Base-by-base conservation (phyloP, 306 rosid species). In the Citrullus colocynthis region DNA sequence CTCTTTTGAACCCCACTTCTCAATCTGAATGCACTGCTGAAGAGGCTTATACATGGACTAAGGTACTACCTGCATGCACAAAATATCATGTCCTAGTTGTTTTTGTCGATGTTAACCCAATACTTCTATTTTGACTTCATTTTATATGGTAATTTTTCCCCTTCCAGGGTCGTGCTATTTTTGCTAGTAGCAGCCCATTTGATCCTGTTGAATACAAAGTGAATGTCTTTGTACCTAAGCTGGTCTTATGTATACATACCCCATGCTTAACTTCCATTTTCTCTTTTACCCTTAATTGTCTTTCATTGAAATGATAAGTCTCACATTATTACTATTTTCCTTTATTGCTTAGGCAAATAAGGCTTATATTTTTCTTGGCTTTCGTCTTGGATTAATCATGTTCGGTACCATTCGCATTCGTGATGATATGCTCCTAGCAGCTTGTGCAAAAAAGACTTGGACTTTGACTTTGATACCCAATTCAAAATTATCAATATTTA, bases 281-380 rank as follows among this genome's bases (percentile, higher is more conserved):
- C 56, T 51, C 56, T 15, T 9, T 32, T 8, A 14, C 18, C 18
- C 41, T 17, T 14, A 66, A 37, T 32, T 37, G 45, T 65, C 48
- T 42, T 41, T 41, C 17, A 66, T 66, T 24, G 54, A 41, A 28
- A 84, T 39, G 69, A 17, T 30, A 11, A 58, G 62, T 5, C 18
- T 76, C 17, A 16, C 24, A 9, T 24, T 55, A 36, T 52, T 74
- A 24, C 21, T 16, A 48, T 76, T 80, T 80, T 82, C 28, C 39
- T 83, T 81, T 41, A 4, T 44, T 42, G 16, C 37, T 28, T 86
- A 94, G 98, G 82, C 98, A 20, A 94, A 94, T 78, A 94, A 94
- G 82, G 98, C 97, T 14, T 94, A 94, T 96, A 89, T 94, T 56
- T 94, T 94, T 71, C 98, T 97, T 80, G 98, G 98, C 77, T 84